Evolutionary conservation across 1,284 basidiomycete species (phyloP).

Genomic region (Trichosporon inkin): DNA sequence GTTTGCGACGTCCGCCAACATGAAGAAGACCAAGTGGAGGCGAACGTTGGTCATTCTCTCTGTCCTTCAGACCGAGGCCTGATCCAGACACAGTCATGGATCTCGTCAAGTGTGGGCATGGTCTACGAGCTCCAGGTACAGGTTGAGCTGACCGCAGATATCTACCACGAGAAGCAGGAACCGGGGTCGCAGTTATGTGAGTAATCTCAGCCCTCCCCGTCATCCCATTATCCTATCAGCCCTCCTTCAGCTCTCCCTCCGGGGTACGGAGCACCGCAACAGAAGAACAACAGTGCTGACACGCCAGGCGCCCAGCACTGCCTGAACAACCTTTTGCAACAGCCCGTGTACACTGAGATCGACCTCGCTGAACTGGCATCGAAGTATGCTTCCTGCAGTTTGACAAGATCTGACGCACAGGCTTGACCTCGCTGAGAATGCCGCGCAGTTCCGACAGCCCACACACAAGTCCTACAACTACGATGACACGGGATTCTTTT

Average conservation of each 20-base stretch:
- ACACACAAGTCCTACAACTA: conserved; percentile 65
- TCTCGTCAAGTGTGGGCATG: conserved; percentile 14
- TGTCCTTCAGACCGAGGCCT: background rate
- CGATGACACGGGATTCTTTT: conserved; percentile 92
- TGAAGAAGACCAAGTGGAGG: background rate
- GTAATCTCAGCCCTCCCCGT: no score
- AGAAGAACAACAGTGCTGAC: background rate
- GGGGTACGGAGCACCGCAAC: background rate
- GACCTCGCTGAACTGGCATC: conserved; percentile 77
- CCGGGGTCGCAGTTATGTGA: conserved; percentile 50
- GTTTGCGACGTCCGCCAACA: background rate
- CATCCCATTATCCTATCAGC: no score
- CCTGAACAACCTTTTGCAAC: conserved; percentile 54
- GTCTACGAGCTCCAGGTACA: background rate
- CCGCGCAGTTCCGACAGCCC: conserved; percentile 36
- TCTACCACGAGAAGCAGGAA: conserved; percentile 50
- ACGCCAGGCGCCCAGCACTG: conserved; percentile 51
- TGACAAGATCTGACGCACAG: conserved; percentile 24
- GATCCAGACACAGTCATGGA: conserved; percentile 13
- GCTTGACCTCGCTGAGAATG: conserved; percentile 54
- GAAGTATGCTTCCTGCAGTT: conserved; percentile 57
- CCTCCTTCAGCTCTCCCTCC: background rate
- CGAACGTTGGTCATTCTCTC: background rate
- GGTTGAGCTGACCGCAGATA: conserved; percentile 26
- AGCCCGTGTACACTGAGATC: conserved; percentile 63